Evolutionary conservation across 2,329 filamentous ascomycete genomes (phyloP).

Genomic region (Nothophoma quercina): DNA sequence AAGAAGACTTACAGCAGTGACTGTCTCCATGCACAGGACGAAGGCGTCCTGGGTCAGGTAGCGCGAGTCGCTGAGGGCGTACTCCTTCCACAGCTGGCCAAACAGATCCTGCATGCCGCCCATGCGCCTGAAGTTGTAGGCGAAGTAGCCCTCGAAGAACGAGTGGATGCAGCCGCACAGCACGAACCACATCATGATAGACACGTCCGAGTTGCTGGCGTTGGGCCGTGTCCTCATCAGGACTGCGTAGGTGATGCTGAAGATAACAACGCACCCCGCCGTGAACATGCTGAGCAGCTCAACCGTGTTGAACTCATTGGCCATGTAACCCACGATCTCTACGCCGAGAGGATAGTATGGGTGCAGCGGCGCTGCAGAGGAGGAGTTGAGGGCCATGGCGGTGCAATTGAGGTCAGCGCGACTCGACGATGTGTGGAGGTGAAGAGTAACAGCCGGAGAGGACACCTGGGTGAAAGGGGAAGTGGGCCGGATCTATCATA

Average conservation of each 20-base stretch:
- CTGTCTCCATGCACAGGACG: constrained; percentile 84
- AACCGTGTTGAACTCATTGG: constrained; percentile 69
- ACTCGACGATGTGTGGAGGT: constrained; percentile 5
- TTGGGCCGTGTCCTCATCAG: constrained; percentile 62
- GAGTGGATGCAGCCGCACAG: constrained; percentile 78
- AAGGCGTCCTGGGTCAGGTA: constrained; percentile 81
- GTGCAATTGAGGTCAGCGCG: constrained; percentile 19
- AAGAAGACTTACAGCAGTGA: constrained; percentile 71
- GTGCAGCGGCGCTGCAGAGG: constrained; percentile 52
- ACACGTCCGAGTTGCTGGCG: constrained; percentile 62
- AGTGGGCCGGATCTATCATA: background rate
- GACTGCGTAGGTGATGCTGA: constrained; percentile 63
- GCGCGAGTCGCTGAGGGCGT: constrained; percentile 83
- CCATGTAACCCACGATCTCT: constrained; percentile 67
- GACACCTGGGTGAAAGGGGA: constrained; percentile 9
- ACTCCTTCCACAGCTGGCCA: constrained; percentile 93
- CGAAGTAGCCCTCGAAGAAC: constrained; percentile 87
- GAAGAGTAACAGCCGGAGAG: background rate
- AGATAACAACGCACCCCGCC: constrained; percentile 63
- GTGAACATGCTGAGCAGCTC: constrained; percentile 68
- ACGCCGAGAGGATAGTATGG: constrained; percentile 76
- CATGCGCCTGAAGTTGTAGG: constrained; percentile 71
- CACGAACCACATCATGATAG: constrained; percentile 76
- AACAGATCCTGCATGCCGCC: constrained; percentile 74
- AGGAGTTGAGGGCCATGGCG: constrained; percentile 21